Evolutionary conservation across 1,284 basidiomycete genomes (phyloP), one percentile per base, ranked within the genome.

Genomic region (Microbotryomycetes sp.): DNA sequence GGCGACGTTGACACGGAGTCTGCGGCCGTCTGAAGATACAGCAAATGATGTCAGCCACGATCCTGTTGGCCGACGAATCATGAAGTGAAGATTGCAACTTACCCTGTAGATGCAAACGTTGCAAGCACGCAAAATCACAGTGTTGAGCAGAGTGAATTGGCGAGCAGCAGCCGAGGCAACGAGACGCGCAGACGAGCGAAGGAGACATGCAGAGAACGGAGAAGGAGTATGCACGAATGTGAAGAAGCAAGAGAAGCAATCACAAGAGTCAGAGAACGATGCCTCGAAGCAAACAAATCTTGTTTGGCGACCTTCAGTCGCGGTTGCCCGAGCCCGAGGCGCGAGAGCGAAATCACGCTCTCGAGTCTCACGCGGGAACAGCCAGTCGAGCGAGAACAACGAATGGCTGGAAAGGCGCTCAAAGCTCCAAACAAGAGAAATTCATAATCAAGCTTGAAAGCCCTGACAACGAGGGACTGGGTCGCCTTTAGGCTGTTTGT

Each of bases 1-100:
- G 60, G 67, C 67, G 49, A 68, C 66, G 64, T 68, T 68, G 62
- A 68, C 67, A 26, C 67, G 67, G 60, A 68, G 60, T 4, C 64
- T 16, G 26, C 67, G 67, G 36, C 67, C 67, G 54, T 68, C 67
- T 68, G 32, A 26, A 15, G 36, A n/a, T 4, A 12, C 6, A 12
- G 4, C n/a, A n/a, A 7, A 42, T 2, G 28, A 19, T 7, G 6
- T 49, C 19, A 12, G 14, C 23, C 7, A 49, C 28, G 23, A 49
- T 22, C 19, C 47, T 23, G 23, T 28, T 6, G 3, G 9, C 28
- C 47, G 16, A 3, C 6, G 36, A 30, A 29, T 26, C 25, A 7
- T 22, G 22, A 19, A 14, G 23, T n/a, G 29, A 23, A 32, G 47
- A 49, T 26, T 6, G 15, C 42, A 19, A 57, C 62, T 42, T 32